A percentile compares a stretch with the other conserved stretches of the same genome.
phyloP scores from a whole-genome alignment of 2,329 filamentous ascomycete genomes.

The Fusarium mundagurra region DNA sequence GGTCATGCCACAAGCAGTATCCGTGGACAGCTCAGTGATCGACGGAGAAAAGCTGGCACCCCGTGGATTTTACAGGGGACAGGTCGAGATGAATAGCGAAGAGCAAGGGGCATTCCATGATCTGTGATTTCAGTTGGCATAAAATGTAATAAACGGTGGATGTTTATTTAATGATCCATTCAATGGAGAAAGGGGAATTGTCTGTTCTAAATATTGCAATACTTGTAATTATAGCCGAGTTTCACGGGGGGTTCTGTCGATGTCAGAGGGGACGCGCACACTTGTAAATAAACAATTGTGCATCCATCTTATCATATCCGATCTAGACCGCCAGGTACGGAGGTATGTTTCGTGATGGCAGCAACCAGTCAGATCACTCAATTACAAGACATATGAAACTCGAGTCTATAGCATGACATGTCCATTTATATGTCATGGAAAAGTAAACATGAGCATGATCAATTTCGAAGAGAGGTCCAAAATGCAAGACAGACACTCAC shows the following conservation, averaged over 20 bases:
- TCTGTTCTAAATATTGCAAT: neutral
- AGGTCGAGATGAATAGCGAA: constrained; percentile 19
- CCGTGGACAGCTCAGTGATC: constrained; percentile 3
- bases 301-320: constrained; percentile 21
- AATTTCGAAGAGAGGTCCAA: neutral
- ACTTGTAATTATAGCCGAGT: neutral
- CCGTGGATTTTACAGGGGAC: constrained; percentile 10
- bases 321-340: constrained; percentile 11
- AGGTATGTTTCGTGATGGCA: constrained; percentile 16
- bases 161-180: constrained; percentile 8
- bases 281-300: constrained; percentile 2
- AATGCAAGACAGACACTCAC: constrained; percentile 3
- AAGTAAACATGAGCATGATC: constrained; percentile 5
- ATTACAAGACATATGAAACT: constrained; percentile 18
- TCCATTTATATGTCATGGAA: neutral
- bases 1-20: constrained; percentile 16
- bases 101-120: constrained; percentile 18
- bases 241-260: neutral
- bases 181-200: constrained; percentile 14
- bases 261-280: neutral
- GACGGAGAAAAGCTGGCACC: neutral
- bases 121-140: constrained; percentile 27
- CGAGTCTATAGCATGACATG: constrained; percentile 13
- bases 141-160: constrained; percentile 36
- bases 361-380: constrained; percentile 24